Percentiles rank a stretch among this genome's conserved stretches.
Conservation (phyloP, 148 eudicot genomes). For the Rhododendron kiyosumense region DNA sequence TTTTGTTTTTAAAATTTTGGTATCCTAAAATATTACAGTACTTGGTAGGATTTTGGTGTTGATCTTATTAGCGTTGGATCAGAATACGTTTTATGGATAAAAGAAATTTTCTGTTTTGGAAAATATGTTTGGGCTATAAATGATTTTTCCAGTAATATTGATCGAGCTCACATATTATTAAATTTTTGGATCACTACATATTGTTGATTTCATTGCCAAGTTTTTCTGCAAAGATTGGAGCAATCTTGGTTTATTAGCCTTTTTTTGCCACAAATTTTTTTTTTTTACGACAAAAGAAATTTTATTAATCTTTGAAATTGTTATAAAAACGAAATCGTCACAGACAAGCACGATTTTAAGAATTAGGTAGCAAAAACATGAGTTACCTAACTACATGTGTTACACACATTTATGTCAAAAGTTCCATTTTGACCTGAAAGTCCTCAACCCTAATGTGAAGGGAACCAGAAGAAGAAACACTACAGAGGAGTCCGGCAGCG, state of each 20-base stretch:
- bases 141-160: too few species aligned
- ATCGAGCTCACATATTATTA: too few species aligned
- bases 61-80: neutral
- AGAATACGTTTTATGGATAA: neutral
- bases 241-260: neutral
- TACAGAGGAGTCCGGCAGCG: conserved; percentile 5
- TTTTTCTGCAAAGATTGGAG: neutral
- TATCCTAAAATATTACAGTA: too few species aligned
- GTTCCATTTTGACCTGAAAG: neutral
- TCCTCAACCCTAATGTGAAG: neutral
- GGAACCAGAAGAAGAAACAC: conserved; percentile 2
- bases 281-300: too few species aligned
- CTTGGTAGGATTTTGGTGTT: neutral
- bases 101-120: too few species aligned
- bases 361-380: neutral
- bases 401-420: neutral
- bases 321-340: too few species aligned
- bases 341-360: neutral
- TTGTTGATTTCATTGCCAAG: neutral
- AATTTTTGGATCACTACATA: too few species aligned
- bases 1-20: too few species aligned
- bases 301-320: too few species aligned
- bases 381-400: neutral
- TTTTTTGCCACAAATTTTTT: neutral
- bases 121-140: too few species aligned